Evolutionary conservation across 306 rosid genomes (phyloP).

Genomic region (Astragalus glycyphyllos): DNA sequence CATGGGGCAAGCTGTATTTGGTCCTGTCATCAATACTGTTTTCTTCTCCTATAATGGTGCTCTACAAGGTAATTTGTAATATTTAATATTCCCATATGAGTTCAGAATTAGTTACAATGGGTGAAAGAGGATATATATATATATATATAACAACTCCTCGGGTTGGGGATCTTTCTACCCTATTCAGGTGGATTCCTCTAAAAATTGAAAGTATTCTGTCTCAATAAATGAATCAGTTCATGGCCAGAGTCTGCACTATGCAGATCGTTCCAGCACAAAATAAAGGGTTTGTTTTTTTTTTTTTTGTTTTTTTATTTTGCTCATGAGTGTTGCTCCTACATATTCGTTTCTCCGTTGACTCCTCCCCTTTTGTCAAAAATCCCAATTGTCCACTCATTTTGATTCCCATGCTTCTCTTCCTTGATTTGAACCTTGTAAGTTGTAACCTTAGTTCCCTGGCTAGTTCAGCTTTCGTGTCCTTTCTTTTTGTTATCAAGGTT

Average conservation of each 20-base stretch:
- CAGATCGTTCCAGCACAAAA: conserved; percentile 65
- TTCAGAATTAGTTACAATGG: conserved; percentile 45
- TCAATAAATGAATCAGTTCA: conserved; percentile 57
- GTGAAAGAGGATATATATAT: conserved; percentile 58
- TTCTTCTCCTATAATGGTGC: conserved; percentile 78
- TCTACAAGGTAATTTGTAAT: conserved; percentile 59
- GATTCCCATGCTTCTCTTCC: no score
- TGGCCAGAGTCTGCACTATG: conserved; percentile 40
- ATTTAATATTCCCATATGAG: conserved; percentile 33
- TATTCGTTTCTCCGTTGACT: no score
- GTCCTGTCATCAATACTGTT: conserved; percentile 63
- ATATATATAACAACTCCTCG: conserved; percentile 56
- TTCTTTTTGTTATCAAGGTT: no score
- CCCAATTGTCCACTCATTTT: no score
- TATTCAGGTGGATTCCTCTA: conserved; percentile 40
- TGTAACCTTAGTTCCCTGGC: no score
- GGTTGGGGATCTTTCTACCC: conserved; percentile 53
- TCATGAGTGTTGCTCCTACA: no score
- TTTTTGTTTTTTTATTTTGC: conserved; percentile 9
- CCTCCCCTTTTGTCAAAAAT: no score
- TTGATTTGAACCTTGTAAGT: no score
- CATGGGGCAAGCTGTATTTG: conserved; percentile 71
- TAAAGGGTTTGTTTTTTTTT: conserved; percentile 50
- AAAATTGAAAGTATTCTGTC: conserved; percentile 33
- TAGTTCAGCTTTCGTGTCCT: no score